Evolutionary conservation across 1,284 basidiomycete species (phyloP).

Genomic region (Hortiboletus rubellus): DNA sequence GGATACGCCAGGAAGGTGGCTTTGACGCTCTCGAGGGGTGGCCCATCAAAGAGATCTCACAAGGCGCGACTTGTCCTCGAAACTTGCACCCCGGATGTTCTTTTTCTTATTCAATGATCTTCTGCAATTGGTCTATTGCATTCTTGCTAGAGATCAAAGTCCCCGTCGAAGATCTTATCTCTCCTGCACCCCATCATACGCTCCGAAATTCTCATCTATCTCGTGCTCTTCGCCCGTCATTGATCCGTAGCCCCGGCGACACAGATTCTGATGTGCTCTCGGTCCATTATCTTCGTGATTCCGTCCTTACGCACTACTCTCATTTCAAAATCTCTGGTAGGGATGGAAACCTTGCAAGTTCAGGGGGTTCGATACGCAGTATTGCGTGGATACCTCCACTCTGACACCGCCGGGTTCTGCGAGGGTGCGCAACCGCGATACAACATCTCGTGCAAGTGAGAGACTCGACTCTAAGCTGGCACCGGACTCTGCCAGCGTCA

Average conservation of each 20-base stretch:
- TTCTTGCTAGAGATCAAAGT: slow-evolving; percentile 70
- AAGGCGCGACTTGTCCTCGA: slow-evolving; percentile 52
- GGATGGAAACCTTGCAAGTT: slow-evolving; percentile 25
- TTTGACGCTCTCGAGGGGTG: slow-evolving; percentile 82
- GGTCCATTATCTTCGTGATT: slow-evolving; percentile 57
- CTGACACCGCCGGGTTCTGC: slow-evolving; percentile 27
- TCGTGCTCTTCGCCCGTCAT: slow-evolving; percentile 32
- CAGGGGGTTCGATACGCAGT: slow-evolving; percentile 44
- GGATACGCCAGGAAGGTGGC: slow-evolving; percentile 75
- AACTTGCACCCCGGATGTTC: not conserved
- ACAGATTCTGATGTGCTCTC: slow-evolving; percentile 47
- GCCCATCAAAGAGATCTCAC: slow-evolving; percentile 85
- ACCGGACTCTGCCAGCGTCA: slow-evolving; percentile 36
- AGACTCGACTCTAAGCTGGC: slow-evolving; percentile 70
- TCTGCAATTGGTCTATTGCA: not conserved
- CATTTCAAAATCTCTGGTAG: slow-evolving; percentile 28
- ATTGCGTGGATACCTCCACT: slow-evolving; percentile 45
- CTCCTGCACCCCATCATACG: slow-evolving; percentile 33
- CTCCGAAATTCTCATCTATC: slow-evolving; percentile 32
- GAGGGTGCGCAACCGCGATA: slow-evolving; percentile 31
- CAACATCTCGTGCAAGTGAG: slow-evolving; percentile 23
- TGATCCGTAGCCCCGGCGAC: slow-evolving; percentile 32
- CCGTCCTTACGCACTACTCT: slow-evolving; percentile 50
- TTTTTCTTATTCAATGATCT: not conserved
- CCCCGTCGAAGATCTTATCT: slow-evolving; percentile 68